These are phyloP conservation scores for Toxoplasma gondii DNA, from an alignment of 169 alveolate genomes.

Conservation along the genomic window DNA sequence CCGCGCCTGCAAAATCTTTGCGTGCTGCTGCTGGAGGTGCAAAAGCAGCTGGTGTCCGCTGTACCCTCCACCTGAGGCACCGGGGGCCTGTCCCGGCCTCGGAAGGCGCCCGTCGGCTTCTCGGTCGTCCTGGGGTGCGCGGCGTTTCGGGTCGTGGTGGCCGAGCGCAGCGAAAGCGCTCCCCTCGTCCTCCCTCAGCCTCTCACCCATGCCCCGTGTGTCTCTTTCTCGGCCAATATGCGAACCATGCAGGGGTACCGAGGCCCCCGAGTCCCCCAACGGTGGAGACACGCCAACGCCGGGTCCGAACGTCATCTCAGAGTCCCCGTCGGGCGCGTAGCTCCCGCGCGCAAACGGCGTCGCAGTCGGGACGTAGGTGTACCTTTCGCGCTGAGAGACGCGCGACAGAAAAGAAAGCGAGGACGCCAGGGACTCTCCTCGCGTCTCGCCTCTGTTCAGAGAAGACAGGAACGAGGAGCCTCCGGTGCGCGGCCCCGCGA, in stretches of 20 bases:
- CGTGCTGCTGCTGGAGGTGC: background rate
- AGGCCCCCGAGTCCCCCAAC: background rate
- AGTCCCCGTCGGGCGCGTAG: slow-evolving; percentile 8
- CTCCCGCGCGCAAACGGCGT: background rate
- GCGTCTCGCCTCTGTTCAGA: too few species aligned
- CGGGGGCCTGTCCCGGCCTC: background rate
- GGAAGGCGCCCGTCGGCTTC: background rate
- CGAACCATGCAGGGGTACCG: background rate
- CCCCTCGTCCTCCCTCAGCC: background rate
- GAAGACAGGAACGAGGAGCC: too few species aligned
- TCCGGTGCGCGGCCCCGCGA: background rate
- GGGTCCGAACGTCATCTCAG: slow-evolving; percentile 23
- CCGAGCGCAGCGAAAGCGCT: background rate
- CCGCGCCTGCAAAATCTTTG: slow-evolving; percentile 1
- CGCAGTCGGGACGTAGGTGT: background rate
- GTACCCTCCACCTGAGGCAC: background rate
- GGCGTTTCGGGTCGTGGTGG: background rate
- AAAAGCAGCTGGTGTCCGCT: background rate
- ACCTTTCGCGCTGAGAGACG: background rate
- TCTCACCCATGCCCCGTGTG: too few species aligned
- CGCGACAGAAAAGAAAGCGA: background rate
- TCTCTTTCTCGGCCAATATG: background rate
- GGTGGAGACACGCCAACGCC: slow-evolving; percentile 1
- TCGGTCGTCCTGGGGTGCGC: background rate
- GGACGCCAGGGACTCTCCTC: background rate